Conservation (phyloP, 768 basidiomycete genomes). For the Mycena vulgaris region DNA sequence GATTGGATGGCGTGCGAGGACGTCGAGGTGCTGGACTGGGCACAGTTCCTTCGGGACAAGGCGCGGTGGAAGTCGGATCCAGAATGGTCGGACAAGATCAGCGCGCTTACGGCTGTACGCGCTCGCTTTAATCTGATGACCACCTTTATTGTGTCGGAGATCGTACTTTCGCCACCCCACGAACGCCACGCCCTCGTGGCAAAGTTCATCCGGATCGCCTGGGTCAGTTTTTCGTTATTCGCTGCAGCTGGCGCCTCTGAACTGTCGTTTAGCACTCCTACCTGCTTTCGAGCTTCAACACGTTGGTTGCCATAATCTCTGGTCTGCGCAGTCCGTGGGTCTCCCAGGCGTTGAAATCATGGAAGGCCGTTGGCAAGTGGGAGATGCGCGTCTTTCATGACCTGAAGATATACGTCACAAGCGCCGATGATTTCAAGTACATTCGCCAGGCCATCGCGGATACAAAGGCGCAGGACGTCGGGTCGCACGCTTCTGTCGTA, state of each 20-base stretch:
- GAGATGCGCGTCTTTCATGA: constrained; percentile 83
- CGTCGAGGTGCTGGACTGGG: constrained; percentile 87
- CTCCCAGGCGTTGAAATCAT: constrained; percentile 74
- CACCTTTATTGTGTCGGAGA: constrained; percentile 86
- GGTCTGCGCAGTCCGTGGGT: constrained; percentile 83
- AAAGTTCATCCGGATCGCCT: constrained; percentile 91
- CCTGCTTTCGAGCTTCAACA: constrained; percentile 81
- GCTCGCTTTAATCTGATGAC: constrained; percentile 90
- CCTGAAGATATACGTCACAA: constrained; percentile 75
- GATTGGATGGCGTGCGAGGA: constrained; percentile 78
- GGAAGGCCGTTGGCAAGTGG: constrained; percentile 77
- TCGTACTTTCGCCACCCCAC: constrained; percentile 78
- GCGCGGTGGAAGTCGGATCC: constrained; percentile 77
- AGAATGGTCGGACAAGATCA: constrained; percentile 72
- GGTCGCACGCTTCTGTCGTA: constrained; percentile 69
- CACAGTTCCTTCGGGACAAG: constrained; percentile 83
- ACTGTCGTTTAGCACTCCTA: constrained; percentile 79
- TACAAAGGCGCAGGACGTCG: constrained; percentile 70
- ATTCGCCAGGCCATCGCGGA: constrained; percentile 81
- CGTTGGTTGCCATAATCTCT: constrained; percentile 84
- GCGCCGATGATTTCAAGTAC: constrained; percentile 79
- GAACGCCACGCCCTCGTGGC: constrained; percentile 76
- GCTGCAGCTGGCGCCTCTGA: constrained; percentile 23
- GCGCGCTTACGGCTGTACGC: constrained; percentile 80
- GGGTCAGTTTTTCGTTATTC: constrained; percentile 63